phyloP scores from a whole-genome alignment of 1,284 basidiomycete genomes.

The Cerrena zonata region DNA sequence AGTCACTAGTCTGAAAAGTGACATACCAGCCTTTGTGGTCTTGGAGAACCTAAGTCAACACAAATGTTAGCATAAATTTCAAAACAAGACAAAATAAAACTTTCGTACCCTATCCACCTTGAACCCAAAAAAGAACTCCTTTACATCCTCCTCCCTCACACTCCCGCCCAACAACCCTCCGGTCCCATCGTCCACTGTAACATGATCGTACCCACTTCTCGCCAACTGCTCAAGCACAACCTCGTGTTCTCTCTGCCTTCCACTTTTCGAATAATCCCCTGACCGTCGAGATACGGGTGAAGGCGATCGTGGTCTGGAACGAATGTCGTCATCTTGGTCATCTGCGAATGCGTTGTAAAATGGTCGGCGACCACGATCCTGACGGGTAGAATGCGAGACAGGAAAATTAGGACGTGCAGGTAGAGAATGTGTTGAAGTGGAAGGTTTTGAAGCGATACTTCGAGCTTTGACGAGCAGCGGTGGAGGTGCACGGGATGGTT shows the following conservation, averaged over 20 bases:
- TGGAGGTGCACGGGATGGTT: not conserved
- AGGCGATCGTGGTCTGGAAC: conserved; percentile 38
- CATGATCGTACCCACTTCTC: conserved; percentile 59
- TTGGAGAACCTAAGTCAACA: conserved; percentile 47
- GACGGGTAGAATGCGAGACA: not conserved
- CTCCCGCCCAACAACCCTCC: conserved; percentile 42
- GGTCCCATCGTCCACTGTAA: conserved; percentile 42
- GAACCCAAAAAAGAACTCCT: conserved; percentile 55
- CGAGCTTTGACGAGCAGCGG: conserved; percentile 2
- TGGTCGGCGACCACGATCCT: conserved; percentile 7
- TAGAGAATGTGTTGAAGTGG: conserved; percentile 1
- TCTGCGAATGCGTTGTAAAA: conserved; percentile 8
- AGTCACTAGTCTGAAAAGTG: conserved; percentile 54
- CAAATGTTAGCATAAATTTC: not conserved
- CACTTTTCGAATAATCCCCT: conserved; percentile 27
- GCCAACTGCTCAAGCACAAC: conserved; percentile 50
- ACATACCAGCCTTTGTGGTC: conserved; percentile 67
- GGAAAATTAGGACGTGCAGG: conserved; percentile 4
- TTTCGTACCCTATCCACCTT: conserved; percentile 57
- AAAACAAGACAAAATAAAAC: not conserved
- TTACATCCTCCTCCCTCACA: conserved; percentile 61
- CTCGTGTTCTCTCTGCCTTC: conserved; percentile 36
- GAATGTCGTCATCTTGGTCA: conserved; percentile 12
- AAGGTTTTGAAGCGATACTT: conserved; percentile 1
- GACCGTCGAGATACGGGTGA: conserved; percentile 40